Percentiles rank a stretch among this genome's conserved stretches.
Evolutionary conservation across 139 green algal genomes (phyloP).

Genomic region (Limnomonas spitsbergensis): DNA sequence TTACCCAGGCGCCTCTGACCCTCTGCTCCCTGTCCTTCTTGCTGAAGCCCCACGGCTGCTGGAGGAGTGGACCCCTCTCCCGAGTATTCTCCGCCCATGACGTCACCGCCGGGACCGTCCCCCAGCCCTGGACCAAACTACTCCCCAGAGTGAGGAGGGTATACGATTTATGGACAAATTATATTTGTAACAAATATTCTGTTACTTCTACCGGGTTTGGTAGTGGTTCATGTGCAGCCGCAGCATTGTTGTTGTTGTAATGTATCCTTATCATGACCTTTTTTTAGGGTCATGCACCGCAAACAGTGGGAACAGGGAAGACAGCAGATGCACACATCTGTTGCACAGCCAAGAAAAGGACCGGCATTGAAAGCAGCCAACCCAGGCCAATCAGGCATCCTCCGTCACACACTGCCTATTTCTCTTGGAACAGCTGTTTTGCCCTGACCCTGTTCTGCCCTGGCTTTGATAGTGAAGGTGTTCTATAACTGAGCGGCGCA

Average conservation of each 20-base stretch:
- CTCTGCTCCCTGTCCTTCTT: too few relatives aligned
- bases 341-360: too few relatives aligned
- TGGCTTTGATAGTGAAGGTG: neutral
- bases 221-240: neutral
- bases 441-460: neutral
- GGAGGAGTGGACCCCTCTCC: constrained; percentile 1
- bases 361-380: neutral
- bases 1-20: too few relatives aligned
- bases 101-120: neutral
- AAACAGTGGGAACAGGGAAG: too few relatives aligned
- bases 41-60: constrained; percentile 26
- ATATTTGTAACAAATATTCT: neutral
- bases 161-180: neutral
- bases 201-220: neutral
- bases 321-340: too few relatives aligned
- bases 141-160: neutral
- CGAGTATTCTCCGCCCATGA: neutral
- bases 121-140: neutral
- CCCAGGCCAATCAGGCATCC: too few relatives aligned
- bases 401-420: neutral
- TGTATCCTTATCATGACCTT: too few relatives aligned
- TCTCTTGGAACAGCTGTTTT: neutral
- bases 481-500: neutral
- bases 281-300: too few relatives aligned
- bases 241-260: neutral